Evolutionary conservation across 129 eudicot genomes (phyloP).

Genomic region (Ambrosia trifida): DNA sequence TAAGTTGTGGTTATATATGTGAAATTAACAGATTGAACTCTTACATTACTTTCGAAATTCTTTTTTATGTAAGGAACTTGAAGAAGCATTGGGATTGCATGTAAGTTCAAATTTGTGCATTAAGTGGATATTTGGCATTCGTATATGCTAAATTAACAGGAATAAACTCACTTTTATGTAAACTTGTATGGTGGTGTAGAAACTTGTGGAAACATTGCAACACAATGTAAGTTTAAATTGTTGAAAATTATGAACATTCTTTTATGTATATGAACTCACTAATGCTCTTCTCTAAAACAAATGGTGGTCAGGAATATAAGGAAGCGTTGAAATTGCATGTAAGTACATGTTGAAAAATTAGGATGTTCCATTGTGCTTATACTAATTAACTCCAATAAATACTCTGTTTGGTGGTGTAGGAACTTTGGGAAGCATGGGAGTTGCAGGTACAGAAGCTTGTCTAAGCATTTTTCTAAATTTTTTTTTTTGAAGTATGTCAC

Average conservation of each 20-base stretch:
- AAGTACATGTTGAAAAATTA: not conserved
- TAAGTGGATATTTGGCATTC: too few relatives aligned
- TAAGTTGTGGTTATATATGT: too few relatives aligned
- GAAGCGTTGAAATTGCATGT: not conserved
- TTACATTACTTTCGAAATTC: too few relatives aligned
- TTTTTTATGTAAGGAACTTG: too few relatives aligned
- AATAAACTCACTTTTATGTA: not conserved
- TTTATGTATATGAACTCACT: too few relatives aligned
- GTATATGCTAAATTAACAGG: not conserved
- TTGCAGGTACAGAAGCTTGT: not conserved
- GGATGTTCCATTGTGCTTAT: not conserved
- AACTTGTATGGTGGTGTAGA: not conserved
- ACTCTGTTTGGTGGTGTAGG: not conserved
- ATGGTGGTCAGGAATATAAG: not conserved
- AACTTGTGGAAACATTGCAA: not conserved
- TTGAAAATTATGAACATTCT: too few relatives aligned
- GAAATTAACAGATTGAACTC: too few relatives aligned
- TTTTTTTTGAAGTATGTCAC: too few relatives aligned
- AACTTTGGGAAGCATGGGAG: not conserved
- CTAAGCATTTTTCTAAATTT: too few relatives aligned
- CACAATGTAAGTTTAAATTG: not conserved
- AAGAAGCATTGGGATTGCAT: too few relatives aligned
- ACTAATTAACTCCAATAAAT: too few relatives aligned
- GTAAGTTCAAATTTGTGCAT: not conserved
- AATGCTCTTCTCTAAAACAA: not conserved